Conservation (phyloP, 345 rosid genomes). For the Alliaria petiolata region DNA sequence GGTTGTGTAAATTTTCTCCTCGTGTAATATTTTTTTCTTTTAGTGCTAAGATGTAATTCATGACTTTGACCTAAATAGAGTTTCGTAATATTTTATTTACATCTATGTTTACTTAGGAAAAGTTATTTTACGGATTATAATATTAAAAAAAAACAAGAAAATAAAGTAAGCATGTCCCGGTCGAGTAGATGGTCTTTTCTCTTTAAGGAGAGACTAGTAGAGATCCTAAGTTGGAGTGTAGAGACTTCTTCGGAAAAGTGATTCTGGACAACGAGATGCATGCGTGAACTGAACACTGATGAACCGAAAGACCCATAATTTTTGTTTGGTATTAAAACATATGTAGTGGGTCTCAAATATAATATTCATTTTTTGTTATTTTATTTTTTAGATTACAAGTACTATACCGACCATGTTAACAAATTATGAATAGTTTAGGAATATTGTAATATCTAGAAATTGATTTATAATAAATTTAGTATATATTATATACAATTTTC, state of each 20-base stretch:
- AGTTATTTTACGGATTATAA: background rate
- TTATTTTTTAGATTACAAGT: too few species aligned
- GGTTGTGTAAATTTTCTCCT: constrained; percentile 16
- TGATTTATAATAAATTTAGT: too few species aligned
- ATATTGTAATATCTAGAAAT: background rate
- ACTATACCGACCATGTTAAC: background rate
- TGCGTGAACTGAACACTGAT: background rate
- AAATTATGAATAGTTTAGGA: background rate
- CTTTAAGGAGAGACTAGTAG: constrained; percentile 4
- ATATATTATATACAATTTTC: background rate
- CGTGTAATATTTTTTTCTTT: background rate
- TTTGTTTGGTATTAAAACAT: background rate
- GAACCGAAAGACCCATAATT: background rate
- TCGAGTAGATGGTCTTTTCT: background rate
- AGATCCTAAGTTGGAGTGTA: constrained; percentile 1
- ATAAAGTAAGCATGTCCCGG: too few species aligned
- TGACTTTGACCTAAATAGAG: background rate
- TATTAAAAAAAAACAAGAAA: too few species aligned
- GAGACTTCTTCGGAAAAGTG: constrained; percentile 22
- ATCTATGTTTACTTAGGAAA: background rate
- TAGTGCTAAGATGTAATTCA: background rate
- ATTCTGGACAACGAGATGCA: constrained; percentile 25
- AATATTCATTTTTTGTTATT: too few species aligned
- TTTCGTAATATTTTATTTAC: background rate
- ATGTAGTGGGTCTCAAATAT: background rate